These are phyloP conservation scores for Heritiera littoralis DNA, from an alignment of 345 rosid species.

Conservation along the genomic window DNA sequence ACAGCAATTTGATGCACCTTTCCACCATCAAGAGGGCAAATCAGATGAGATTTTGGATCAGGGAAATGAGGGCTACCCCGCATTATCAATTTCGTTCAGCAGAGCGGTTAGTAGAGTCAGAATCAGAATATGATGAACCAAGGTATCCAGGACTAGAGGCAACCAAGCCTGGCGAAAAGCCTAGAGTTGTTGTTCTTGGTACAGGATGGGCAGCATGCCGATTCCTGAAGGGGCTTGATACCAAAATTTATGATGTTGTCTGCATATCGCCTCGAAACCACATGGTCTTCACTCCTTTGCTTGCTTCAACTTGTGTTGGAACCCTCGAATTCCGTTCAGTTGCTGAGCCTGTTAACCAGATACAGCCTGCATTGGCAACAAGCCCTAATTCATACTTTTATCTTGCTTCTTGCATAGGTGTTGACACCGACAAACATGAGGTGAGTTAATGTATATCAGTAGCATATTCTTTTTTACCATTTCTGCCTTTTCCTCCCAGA, in stretches of 20 bases:
- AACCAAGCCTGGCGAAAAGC: constrained; percentile 65
- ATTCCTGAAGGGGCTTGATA: constrained; percentile 67
- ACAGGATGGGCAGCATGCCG: constrained; percentile 86
- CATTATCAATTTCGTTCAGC: constrained; percentile 38
- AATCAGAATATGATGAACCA: constrained; percentile 42
- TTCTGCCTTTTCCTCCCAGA: neutral
- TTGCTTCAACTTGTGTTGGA: constrained; percentile 76
- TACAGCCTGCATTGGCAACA: constrained; percentile 74
- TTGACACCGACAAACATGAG: constrained; percentile 72
- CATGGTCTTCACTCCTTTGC: constrained; percentile 84
- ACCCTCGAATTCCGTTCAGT: constrained; percentile 92
- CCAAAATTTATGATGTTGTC: constrained; percentile 55
- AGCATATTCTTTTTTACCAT: neutral
- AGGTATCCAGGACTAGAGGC: constrained; percentile 56
- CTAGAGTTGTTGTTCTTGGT: constrained; percentile 74
- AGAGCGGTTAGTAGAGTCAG: constrained; percentile 35
- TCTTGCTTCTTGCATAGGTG: constrained; percentile 70
- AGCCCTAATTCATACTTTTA: constrained; percentile 81
- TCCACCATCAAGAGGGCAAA: constrained; percentile 25
- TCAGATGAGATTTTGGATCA: constrained; percentile 38
- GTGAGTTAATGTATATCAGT: constrained; percentile 34
- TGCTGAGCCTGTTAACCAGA: constrained; percentile 79
- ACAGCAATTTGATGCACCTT: constrained; percentile 25
- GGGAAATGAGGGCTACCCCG: constrained; percentile 54
- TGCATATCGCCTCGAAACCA: constrained; percentile 83